A percentile compares a stretch with the other conserved stretches of the same genome.
Conservation (phyloP, 352 stramenopile genomes). For the Phytophthora boehmeriae region DNA sequence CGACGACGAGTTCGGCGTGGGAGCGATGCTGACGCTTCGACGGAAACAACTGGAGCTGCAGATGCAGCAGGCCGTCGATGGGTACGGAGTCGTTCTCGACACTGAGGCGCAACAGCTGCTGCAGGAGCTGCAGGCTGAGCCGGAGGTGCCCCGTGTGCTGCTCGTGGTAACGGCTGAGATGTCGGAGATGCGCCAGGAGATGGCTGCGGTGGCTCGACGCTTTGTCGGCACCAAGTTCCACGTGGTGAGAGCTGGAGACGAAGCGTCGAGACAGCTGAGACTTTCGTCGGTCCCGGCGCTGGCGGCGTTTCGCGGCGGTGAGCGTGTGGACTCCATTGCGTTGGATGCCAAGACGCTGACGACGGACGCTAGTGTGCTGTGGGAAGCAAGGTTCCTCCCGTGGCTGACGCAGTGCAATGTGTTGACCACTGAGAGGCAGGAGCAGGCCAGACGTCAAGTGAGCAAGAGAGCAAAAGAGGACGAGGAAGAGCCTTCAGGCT, state of each 20-base stretch:
- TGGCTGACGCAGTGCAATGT: conserved; percentile 72
- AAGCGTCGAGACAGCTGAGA: conserved; percentile 45
- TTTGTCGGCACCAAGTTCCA: conserved; percentile 73
- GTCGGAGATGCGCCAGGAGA: conserved; percentile 40
- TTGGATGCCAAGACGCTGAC: conserved; percentile 45
- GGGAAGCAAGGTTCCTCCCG: conserved; percentile 62
- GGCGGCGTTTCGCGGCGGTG: conserved; percentile 54
- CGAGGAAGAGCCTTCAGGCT: conserved; percentile 40
- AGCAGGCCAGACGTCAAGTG: conserved; percentile 8
- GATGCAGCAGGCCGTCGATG: conserved; percentile 48
- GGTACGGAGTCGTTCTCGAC: conserved; percentile 58
- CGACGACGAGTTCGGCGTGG: conserved; percentile 50
- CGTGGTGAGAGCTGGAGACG: conserved; percentile 30
- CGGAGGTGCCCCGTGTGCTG: conserved; percentile 45
- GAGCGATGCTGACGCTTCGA: conserved; percentile 41
- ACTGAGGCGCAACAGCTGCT: conserved; percentile 32
- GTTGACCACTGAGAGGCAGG: conserved; percentile 47
- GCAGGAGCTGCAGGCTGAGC: conserved; percentile 40
- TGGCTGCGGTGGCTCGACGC: conserved; percentile 44
- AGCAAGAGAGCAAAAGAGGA: conserved; percentile 17
- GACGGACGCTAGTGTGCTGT: conserved; percentile 40
- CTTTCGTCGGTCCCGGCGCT: conserved; percentile 39
- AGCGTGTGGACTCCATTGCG: conserved; percentile 51
- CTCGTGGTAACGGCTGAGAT: conserved; percentile 37
- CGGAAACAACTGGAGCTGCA: conserved; percentile 55